Evolutionary conservation across 164 flowering plant genomes (phyloP).

Genomic region (Nelumbo lutea): DNA sequence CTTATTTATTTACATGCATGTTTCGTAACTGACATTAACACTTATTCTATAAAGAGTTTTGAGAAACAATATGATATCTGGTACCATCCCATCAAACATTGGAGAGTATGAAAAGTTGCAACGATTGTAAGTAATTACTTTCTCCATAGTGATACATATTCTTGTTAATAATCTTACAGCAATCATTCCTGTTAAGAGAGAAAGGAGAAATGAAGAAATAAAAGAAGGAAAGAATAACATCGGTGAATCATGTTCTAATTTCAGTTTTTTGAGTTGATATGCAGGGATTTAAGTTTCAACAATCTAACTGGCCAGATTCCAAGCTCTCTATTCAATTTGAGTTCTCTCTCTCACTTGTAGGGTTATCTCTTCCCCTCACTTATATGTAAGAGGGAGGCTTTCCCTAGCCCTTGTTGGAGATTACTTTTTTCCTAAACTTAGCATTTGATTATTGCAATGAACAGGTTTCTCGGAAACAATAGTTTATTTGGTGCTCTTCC

Average conservation of each 20-base stretch:
- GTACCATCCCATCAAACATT: slow-evolving; percentile 50
- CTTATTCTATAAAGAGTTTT: slow-evolving; percentile 37
- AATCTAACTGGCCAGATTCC: slow-evolving; percentile 49
- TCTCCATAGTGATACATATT: background rate
- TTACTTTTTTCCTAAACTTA: background rate
- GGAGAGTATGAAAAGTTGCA: slow-evolving; percentile 37
- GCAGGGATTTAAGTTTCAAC: slow-evolving; percentile 83
- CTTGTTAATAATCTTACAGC: no score
- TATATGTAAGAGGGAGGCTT: no score
- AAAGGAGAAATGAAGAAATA: no score
- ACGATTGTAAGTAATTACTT: slow-evolving; percentile 43
- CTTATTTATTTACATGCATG: no score
- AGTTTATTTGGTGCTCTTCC: slow-evolving; percentile 3
- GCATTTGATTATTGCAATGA: background rate
- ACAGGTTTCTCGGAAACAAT: slow-evolving; percentile 5
- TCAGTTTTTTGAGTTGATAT: background rate
- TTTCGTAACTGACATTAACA: background rate
- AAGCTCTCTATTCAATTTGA: slow-evolving; percentile 42
- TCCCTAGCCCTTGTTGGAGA: no score
- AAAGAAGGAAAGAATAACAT: no score
- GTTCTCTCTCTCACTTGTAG: slow-evolving; percentile 50
- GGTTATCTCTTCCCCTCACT: background rate
- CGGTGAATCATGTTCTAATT: background rate
- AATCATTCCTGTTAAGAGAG: no score
- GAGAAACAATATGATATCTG: slow-evolving; percentile 58